These are phyloP conservation scores for Leccinum obscurum DNA, from an alignment of 768 basidiomycete species.

Conservation along the genomic window DNA sequence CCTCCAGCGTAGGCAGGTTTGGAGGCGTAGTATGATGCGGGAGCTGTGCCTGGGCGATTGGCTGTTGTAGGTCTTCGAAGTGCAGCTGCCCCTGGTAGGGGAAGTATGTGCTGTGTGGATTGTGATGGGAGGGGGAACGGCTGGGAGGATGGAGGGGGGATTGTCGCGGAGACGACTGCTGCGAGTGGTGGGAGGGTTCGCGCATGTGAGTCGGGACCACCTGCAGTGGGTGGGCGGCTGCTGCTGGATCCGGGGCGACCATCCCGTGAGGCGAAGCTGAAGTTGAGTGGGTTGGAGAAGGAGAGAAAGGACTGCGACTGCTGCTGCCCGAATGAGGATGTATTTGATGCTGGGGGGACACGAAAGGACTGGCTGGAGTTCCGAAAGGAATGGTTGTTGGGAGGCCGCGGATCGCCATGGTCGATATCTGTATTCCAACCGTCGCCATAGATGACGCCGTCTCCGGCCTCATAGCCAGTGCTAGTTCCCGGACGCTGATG, in stretches of 20 bases:
- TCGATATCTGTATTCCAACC: conserved; percentile 41
- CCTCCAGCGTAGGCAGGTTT: conserved; percentile 49
- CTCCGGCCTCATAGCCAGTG: conserved; percentile 66
- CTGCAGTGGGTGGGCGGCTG: conserved; percentile 56
- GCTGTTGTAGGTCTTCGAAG: conserved; percentile 59
- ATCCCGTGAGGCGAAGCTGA: conserved; percentile 43
- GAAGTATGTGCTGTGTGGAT: conserved; percentile 52
- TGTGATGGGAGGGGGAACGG: conserved; percentile 41
- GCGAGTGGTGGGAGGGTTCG: conserved; percentile 72
- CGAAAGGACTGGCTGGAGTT: conserved; percentile 83
- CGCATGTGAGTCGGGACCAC: conserved; percentile 42
- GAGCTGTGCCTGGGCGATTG: conserved; percentile 70
- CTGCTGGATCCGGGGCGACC: conserved; percentile 47
- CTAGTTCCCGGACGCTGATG: conserved; percentile 69
- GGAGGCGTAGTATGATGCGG: conserved; percentile 58
- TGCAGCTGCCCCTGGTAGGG: conserved; percentile 55
- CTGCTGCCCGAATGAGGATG: conserved; percentile 42
- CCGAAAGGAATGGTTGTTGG: conserved; percentile 70
- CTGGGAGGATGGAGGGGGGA: conserved; percentile 48
- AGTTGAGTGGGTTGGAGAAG: conserved; percentile 49
- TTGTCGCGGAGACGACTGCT: conserved; percentile 73
- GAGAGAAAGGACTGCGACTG: conserved; percentile 71
- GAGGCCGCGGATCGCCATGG: conserved; percentile 37
- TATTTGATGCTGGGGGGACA: conserved; percentile 49
- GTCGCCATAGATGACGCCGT: conserved; percentile 31